Percentiles rank a stretch among this genome's conserved stretches.
Conservation (phyloP, 345 rosid genomes). For the Pistacia integerrima region DNA sequence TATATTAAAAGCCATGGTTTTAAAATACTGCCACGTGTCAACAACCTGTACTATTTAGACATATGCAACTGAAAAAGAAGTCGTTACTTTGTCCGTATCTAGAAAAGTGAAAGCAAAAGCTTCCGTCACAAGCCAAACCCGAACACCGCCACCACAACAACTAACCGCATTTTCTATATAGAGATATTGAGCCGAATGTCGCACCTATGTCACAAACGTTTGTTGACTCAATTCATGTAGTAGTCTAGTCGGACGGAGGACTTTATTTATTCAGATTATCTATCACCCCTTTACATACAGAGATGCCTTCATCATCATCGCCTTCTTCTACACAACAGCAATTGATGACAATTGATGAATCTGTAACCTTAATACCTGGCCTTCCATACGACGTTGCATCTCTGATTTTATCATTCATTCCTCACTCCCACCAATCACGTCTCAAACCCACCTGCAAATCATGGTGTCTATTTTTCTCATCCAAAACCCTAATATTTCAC, state of each 20-base stretch:
- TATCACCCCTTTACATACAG: not conserved
- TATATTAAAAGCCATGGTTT: not conserved
- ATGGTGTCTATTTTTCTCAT: slow-evolving; percentile 77
- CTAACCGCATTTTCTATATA: not conserved
- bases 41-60: not conserved
- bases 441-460: slow-evolving; percentile 70
- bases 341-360: slow-evolving; percentile 27
- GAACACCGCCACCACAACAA: not conserved
- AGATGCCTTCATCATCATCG: slow-evolving; percentile 28
- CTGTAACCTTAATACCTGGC: slow-evolving; percentile 63
- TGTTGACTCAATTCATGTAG: not conserved
- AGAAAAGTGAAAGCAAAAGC: not conserved
- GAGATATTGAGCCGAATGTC: not conserved
- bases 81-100: not conserved
- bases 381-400: slow-evolving; percentile 69
- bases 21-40: slow-evolving; percentile 7
- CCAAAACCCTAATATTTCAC: slow-evolving; percentile 58
- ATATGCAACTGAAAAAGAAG: not conserved
- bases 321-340: slow-evolving; percentile 1
- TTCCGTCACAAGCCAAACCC: slow-evolving; percentile 6
- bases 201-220: no score
- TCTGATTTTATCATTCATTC: slow-evolving; percentile 60
- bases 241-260: not conserved
- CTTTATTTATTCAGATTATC: not conserved
- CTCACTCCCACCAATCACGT: slow-evolving; percentile 74